Evolutionary conservation across 805 yeast genomes (phyloP), one percentile per base, ranked within the genome.

Genomic region (Kodamaea leandrae): DNA sequence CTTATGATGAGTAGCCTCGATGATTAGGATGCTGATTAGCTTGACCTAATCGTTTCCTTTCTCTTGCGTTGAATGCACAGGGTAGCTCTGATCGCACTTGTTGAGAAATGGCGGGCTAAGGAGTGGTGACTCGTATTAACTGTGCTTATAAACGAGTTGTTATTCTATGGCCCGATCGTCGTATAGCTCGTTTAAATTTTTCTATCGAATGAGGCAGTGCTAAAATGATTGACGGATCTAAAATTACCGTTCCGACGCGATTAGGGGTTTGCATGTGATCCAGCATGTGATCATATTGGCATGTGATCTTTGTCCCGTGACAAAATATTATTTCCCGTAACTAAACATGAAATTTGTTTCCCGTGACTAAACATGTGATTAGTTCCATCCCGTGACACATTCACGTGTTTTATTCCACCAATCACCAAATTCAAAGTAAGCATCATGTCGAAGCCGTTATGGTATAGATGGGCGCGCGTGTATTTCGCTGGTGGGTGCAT

Each of bases 401-500:
- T n/a, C n/a, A n/a, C n/a, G n/a, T n/a, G n/a, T 12, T 7, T n/a
- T 25, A 9, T 25, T 25, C 13, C 28, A n/a, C 28, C 28, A 25
- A 25, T 25, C 28, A 25, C 13, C 28, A n/a, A 7, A 25, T 14
- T 12, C 28, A 7, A 25, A 25, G 28, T 25, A 25, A 38, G 14
- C 54, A n/a, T n/a, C n/a, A 45, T 53, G 28, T 32, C 51, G 26
- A 60, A 51, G 46, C 77, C 80, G 10, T 62, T 77, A 41, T 77
- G 80, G 80, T 64, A 66, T 45, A 74, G 80, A 44, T 79, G 85
- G 84, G 66, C 75, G 3, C 69, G 76, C 45, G 81, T 79, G 8
- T 71, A 71, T 50, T 69, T 73, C 19, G 71, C 71, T 9, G 89
- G 95, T 7, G 77, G 77, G n/a, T 74, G 78, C 14, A 78, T 88